A percentile compares a stretch with the other conserved stretches of the same genome.
Conservation (phyloP, 305 asterid species). For the Rubia balearica region DNA sequence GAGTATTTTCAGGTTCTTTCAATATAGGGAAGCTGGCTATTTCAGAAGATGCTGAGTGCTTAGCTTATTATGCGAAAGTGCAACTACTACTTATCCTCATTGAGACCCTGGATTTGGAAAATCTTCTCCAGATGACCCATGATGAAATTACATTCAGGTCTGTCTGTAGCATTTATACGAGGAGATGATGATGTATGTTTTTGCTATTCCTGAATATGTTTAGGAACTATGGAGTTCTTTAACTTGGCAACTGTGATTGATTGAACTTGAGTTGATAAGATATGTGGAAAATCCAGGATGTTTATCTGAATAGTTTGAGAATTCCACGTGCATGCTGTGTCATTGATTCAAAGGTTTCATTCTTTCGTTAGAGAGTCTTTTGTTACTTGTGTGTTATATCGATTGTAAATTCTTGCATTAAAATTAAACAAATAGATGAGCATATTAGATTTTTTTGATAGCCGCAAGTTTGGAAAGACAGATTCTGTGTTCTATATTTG, state of each 20-base stretch:
- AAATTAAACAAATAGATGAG: neutral
- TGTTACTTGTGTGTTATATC: too few relatives aligned
- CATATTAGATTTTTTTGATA: neutral
- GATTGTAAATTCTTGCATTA: neutral
- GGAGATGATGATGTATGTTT: neutral
- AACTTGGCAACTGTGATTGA: neutral
- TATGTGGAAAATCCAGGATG: neutral
- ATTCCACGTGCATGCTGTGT: neutral
- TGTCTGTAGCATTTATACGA: slow-evolving; percentile 36
- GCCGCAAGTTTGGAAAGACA: neutral
- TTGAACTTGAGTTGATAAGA: neutral
- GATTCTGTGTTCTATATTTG: neutral
- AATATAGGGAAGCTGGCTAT: slow-evolving; percentile 71
- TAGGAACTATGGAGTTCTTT: neutral
- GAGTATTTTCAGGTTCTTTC: slow-evolving; percentile 54
- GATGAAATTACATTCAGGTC: slow-evolving; percentile 85
- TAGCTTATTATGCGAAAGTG: slow-evolving; percentile 74
- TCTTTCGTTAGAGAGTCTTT: neutral
- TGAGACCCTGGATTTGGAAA: slow-evolving; percentile 83
- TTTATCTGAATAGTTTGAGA: neutral
- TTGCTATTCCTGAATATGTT: neutral
- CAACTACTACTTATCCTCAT: slow-evolving; percentile 80
- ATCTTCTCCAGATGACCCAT: slow-evolving; percentile 85
- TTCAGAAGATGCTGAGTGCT: slow-evolving; percentile 62
- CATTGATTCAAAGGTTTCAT: neutral